These are phyloP conservation scores for Phaffia australis DNA, from an alignment of 768 basidiomycete genomes.

Conservation along the genomic window DNA sequence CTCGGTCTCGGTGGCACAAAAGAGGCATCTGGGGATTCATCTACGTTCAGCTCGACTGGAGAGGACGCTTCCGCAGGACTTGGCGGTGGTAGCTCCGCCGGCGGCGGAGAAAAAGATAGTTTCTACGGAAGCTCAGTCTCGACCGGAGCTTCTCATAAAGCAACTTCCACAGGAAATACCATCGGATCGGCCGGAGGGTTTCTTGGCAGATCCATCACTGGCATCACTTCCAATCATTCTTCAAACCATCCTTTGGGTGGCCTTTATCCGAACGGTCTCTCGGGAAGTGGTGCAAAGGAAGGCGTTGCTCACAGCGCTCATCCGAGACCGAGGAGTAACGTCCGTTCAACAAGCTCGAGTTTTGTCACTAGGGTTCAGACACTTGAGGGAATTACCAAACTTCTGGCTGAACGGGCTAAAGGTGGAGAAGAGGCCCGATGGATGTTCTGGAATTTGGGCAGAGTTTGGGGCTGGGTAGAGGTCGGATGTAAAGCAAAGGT, in stretches of 20 bases:
- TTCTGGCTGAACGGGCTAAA: constrained; percentile 51
- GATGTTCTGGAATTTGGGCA: constrained; percentile 75
- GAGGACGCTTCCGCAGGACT: too few species aligned
- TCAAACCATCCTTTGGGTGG: not conserved
- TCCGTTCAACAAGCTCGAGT: constrained; percentile 79
- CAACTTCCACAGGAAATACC: not conserved
- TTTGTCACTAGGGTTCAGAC: constrained; percentile 81
- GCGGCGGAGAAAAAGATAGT: constrained; percentile 4
- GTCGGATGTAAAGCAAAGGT: constrained; percentile 77
- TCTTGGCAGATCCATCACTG: constrained; percentile 1
- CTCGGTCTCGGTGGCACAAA: constrained; percentile 14
- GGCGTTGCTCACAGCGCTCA: constrained; percentile 22
- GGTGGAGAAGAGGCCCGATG: constrained; percentile 67
- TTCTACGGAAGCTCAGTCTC: not conserved
- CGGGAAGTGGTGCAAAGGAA: not conserved
- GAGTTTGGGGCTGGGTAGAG: constrained; percentile 77
- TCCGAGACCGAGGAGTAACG: constrained; percentile 76
- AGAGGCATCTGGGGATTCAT: not conserved
- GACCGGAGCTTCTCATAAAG: constrained; percentile 1
- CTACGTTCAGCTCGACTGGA: too few species aligned
- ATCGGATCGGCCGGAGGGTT: not conserved
- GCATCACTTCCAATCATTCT: constrained; percentile 1
- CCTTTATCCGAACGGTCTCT: not conserved
- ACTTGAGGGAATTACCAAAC: constrained; percentile 61
- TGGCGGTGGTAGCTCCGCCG: not conserved